Evolutionary conservation across 352 stramenopile genomes (phyloP).

Genomic region (Globisporangium radiosum): DNA sequence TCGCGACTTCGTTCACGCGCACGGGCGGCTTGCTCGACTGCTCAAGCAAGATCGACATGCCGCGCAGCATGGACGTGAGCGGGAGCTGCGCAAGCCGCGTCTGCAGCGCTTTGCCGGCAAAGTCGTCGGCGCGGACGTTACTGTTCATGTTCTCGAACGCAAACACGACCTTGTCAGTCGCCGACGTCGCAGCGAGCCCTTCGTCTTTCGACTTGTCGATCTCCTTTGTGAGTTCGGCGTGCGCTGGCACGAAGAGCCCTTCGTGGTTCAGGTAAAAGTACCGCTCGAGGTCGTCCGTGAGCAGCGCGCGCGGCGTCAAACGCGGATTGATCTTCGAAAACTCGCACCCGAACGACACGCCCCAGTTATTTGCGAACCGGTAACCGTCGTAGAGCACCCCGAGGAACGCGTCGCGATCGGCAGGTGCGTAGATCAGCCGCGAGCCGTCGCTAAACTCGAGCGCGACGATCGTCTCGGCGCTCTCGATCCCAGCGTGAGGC

Average conservation of each 20-base stretch:
- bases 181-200: conserved; percentile 27
- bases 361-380: conserved; percentile 49
- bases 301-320: conserved; percentile 41
- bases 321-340: conserved; percentile 64
- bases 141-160: conserved; percentile 68
- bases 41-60: conserved; percentile 55
- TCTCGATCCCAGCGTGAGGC: conserved; percentile 20
- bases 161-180: conserved; percentile 60
- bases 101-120: conserved; percentile 36
- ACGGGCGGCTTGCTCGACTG: conserved; percentile 60
- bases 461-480: conserved; percentile 33
- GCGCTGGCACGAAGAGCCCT: conserved; percentile 49
- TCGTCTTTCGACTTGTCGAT: conserved; percentile 53
- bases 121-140: conserved; percentile 61
- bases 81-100: conserved; percentile 47
- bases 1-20: conserved; percentile 50
- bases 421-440: conserved; percentile 51
- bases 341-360: conserved; percentile 51
- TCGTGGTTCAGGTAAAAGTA: conserved; percentile 57
- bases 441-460: conserved; percentile 65
- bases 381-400: conserved; percentile 67
- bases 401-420: conserved; percentile 52
- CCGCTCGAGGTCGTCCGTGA: conserved; percentile 44
- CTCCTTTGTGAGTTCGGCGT: conserved; percentile 45
- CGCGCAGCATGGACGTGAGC: conserved; percentile 42